Evolutionary conservation across 2,329 filamentous ascomycete species (phyloP).

Genomic region (Neopestalotiopsis sp.): DNA sequence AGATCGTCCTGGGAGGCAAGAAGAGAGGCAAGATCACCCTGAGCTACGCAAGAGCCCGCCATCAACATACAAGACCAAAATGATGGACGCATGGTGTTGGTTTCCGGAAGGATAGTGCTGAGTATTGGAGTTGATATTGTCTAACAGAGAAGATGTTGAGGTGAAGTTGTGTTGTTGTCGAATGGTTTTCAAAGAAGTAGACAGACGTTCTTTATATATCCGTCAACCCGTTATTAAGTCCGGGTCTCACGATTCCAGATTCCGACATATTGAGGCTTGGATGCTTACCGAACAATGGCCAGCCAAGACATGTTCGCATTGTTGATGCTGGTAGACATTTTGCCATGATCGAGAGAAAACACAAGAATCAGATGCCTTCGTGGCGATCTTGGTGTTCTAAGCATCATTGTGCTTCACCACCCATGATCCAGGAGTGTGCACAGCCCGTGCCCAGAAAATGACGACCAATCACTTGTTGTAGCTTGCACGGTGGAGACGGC

Average conservation of each 20-base stretch:
- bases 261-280: background rate
- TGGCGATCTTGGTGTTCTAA: conserved; percentile 1
- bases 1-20: conserved; percentile 30
- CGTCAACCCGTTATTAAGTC: background rate
- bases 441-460: conserved; percentile 17
- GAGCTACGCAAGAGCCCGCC: conserved; percentile 22
- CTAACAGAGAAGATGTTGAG: background rate
- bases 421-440: background rate
- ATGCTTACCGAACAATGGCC: conserved; percentile 1
- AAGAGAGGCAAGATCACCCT: conserved; percentile 28
- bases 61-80: conserved; percentile 17
- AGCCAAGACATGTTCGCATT: conserved; percentile 8
- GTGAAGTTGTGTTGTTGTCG: background rate
- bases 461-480: conserved; percentile 13
- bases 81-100: conserved; percentile 16
- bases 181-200: background rate
- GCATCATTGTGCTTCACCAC: conserved; percentile 11
- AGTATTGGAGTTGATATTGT: background rate
- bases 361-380: background rate
- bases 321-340: background rate
- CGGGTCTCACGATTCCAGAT: background rate
- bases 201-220: conserved; percentile 15
- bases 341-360: conserved; percentile 1
- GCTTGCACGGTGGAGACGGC: background rate
- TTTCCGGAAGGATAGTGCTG: background rate